Evolutionary conservation across 2,329 filamentous ascomycete species (phyloP).

Genomic region (Scleromitrula shiraiana): DNA sequence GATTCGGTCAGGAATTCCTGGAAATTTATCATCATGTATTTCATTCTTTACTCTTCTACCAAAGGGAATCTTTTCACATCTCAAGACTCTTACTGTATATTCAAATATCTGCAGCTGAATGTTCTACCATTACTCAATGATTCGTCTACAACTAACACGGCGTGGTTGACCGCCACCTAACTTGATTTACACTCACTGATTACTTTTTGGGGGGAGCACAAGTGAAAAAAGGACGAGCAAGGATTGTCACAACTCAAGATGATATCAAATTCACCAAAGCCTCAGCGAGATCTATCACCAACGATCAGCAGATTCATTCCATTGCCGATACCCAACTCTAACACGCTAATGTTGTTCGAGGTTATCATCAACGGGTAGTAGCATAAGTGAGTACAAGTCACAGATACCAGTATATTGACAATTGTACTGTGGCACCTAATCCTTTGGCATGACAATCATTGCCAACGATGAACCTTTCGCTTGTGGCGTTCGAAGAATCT

Average conservation of each 20-base stretch:
- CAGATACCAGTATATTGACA: slow-evolving; percentile 7
- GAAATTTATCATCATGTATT: too few species aligned
- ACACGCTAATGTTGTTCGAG: slow-evolving; percentile 20
- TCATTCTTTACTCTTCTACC: too few species aligned
- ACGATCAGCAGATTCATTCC: slow-evolving; percentile 16
- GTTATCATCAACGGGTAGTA: slow-evolving; percentile 20
- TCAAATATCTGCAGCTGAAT: too few species aligned
- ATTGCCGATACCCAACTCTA: slow-evolving; percentile 7
- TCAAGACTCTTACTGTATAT: too few species aligned
- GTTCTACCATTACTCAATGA: too few species aligned
- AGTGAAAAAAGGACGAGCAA: too few species aligned
- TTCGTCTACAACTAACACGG: too few species aligned
- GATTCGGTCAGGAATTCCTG: slow-evolving; percentile 5
- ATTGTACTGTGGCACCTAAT: slow-evolving; percentile 7
- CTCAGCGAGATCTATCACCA: slow-evolving; percentile 15
- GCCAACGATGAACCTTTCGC: slow-evolving; percentile 7
- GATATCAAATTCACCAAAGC: slow-evolving; percentile 7
- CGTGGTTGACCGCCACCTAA: too few species aligned
- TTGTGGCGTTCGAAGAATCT: slow-evolving; percentile 5
- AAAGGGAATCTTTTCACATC: too few species aligned
- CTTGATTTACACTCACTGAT: too few species aligned
- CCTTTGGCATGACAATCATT: slow-evolving; percentile 5
- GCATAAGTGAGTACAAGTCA: slow-evolving; percentile 16
- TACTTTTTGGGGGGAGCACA: too few species aligned
- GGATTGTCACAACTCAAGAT: slow-evolving; percentile 5